A percentile compares a stretch with the other conserved stretches of the same genome.
phyloP scores from a whole-genome alignment of 2,329 filamentous ascomycete species.

The Aspergillus piperis region DNA sequence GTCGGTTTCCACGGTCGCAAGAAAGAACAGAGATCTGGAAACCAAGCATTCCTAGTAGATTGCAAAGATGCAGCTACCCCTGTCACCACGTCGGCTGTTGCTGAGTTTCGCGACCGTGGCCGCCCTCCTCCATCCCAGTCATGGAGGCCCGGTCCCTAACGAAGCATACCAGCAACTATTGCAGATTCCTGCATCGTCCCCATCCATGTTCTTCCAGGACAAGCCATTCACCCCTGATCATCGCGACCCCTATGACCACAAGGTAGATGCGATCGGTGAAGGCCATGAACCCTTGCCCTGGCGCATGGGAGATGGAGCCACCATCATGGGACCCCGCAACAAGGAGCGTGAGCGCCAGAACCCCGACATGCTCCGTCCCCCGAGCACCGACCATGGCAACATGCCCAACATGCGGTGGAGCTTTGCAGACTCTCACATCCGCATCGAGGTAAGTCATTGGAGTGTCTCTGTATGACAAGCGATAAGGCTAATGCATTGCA shows the following conservation, averaged over 20 bases:
- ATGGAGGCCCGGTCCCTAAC: slow-evolving; percentile 4
- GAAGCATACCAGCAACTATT: slow-evolving; percentile 9
- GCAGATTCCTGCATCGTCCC: slow-evolving; percentile 5
- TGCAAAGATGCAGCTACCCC: background rate
- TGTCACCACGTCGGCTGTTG: background rate
- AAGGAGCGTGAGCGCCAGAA: slow-evolving; percentile 13
- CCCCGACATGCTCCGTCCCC: slow-evolving; percentile 7
- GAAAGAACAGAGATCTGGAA: background rate
- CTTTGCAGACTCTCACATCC: slow-evolving; percentile 9
- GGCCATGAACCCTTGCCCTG: slow-evolving; percentile 7
- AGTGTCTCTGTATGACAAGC: background rate
- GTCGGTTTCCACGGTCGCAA: background rate
- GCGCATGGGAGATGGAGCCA: slow-evolving; percentile 11
- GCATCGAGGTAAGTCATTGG: background rate
- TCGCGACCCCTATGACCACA: slow-evolving; percentile 7
- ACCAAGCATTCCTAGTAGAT: background rate
- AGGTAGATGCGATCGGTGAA: slow-evolving; percentile 7
- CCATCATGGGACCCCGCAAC: slow-evolving; percentile 7
- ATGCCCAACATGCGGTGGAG: slow-evolving; percentile 11
- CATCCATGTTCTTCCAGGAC: slow-evolving; percentile 3
- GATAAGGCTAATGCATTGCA: background rate
- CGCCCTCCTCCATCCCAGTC: background rate
- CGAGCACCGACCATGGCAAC: slow-evolving; percentile 11
- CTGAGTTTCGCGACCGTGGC: slow-evolving; percentile 4
- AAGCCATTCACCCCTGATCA: slow-evolving; percentile 1